Base-by-base conservation (phyloP, 2,329 filamentous ascomycete genomes). In the Ilyonectria sp. region DNA sequence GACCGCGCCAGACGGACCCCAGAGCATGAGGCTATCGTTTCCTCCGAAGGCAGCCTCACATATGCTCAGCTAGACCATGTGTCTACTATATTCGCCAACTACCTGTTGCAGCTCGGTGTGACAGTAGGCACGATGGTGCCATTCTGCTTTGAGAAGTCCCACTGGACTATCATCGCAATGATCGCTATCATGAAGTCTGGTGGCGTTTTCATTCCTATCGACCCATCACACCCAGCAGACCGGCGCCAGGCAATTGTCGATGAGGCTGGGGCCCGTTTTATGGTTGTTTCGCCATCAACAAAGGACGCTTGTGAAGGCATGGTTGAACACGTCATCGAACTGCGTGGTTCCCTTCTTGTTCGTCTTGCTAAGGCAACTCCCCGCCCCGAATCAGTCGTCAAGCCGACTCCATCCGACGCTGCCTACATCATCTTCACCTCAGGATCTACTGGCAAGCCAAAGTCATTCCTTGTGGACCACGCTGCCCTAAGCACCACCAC, bases 361-460 rank as follows among this genome's bases (percentile, higher is more conserved):
- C 37, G 37, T 4, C 10, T 40, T 62, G 2, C 35, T 29, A 21
- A 44, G 17, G 43, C 13, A 40, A 17, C 11, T 17, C 40, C 2
- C 44, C n/a, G 2, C 17, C 9, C 21, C 17, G 35, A 19, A 31
- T 10, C 10, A 9, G 21, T 26, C n/a, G 21, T 10, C 26, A 49
- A 37, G 6, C 40, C 44, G 3, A 46, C 17, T 6, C 53, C 63
- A 6, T 52, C 43, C 0, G 35, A 55, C 31, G 37, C 53, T 4
- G 54, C 60, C 2, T 79, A 79, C 50, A 84, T 86, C 66, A 84
- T 87, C 70, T 89, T 88, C 74, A 89, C 87, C 7, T 88, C 86
- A 3, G 87, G 87, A 33, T 87, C 83, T 40, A 89, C 87, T 0
- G 87, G 87, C 11, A 80, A 79, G 23, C 87, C 87, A 0, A 89